Percentiles rank a stretch among this genome's conserved stretches.
Evolutionary conservation across 1,139 yeast species (phyloP).

Genomic region (Wickerhamomyces sp.): DNA sequence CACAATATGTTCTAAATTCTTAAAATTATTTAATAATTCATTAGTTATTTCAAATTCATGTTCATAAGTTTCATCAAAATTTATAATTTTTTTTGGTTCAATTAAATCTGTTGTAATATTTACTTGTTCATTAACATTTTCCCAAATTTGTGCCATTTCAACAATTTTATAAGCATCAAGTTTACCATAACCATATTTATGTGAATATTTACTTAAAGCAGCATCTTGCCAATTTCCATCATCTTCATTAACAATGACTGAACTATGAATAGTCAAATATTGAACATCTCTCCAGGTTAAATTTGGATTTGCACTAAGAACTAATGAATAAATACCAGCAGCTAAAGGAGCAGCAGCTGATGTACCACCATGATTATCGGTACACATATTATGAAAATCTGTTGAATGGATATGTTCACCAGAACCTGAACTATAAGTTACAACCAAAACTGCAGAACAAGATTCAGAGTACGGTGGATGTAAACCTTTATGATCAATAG

Average conservation of each 20-base stretch:
- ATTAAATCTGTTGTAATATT: slow-evolving; percentile 23
- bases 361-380: slow-evolving; percentile 86
- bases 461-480: slow-evolving; percentile 91
- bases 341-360: slow-evolving; percentile 99
- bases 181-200: slow-evolving; percentile 89
- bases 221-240: slow-evolving; percentile 42
- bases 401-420: slow-evolving; percentile 91
- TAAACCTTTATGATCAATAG: slow-evolving; percentile 77
- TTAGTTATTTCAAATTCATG: slow-evolving; percentile 43
- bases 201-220: slow-evolving; percentile 51
- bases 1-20: slow-evolving; percentile 79
- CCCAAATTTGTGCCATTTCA: slow-evolving; percentile 71
- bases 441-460: slow-evolving; percentile 95
- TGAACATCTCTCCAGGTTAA: slow-evolving; percentile 97
- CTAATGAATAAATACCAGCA: slow-evolving; percentile 86
- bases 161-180: slow-evolving; percentile 80
- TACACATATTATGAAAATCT: slow-evolving; percentile 70
- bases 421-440: slow-evolving; percentile 88
- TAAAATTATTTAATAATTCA: slow-evolving; percentile 53
- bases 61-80: slow-evolving; percentile 27
- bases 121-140: slow-evolving; percentile 83
- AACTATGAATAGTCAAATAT: slow-evolving; percentile 68
- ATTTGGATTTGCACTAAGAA: slow-evolving; percentile 74
- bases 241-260: slow-evolving; percentile 57
- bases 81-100: slow-evolving; percentile 20